Evolutionary conservation across 2,329 filamentous ascomycete genomes (phyloP), one percentile per base, ranked within the genome.

Genomic region (Cryphonectria japonica): DNA sequence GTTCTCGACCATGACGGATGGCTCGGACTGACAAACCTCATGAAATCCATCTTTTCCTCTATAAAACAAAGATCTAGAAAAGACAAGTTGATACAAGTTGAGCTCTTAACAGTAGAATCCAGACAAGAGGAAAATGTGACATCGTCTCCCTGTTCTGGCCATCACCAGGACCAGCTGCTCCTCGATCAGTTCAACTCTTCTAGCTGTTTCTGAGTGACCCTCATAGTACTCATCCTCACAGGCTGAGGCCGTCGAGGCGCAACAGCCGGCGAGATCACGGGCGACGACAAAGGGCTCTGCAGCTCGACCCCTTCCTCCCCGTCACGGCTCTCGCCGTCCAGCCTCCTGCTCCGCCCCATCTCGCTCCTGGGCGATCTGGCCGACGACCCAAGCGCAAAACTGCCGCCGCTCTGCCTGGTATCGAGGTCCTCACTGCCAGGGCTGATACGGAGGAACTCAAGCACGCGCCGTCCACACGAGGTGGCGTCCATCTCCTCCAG

Each of bases 401-500:
- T 72, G 26, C 69, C 71, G 22, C 61, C 54, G 26, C 67, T 70
- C 66, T 66, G 46, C 22, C 66, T 39, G 16, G 66, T 43, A 26
- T 29, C 41, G 54, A 13, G 54, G 39, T 50, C 37, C 50, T 50
- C 29, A n/a, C 60, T 22, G 62, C 11, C 32, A 29, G 66, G n/a
- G 62, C 66, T 70, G 32, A 61, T 62, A 13, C 41, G 39, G 34
- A 72, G 54, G 34, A 43, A 5, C 26, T 32, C 54, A 3, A 72
- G 66, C 19, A 72, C 6, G 19, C 57, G 62, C 14, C 52, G 39
- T 0, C 71, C 71, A 1, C 19, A 37, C 5, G n/a, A 19, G 26
- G 71, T 69, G 7, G 63, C 50, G 62, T 72, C 71, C 69, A 72
- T 67, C 71, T 72, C 71, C 69, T 72, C 71, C 57, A 69, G 69